phyloP scores from a whole-genome alignment of 75 land plant genomes.

The Selaginella moellendorffii region DNA sequence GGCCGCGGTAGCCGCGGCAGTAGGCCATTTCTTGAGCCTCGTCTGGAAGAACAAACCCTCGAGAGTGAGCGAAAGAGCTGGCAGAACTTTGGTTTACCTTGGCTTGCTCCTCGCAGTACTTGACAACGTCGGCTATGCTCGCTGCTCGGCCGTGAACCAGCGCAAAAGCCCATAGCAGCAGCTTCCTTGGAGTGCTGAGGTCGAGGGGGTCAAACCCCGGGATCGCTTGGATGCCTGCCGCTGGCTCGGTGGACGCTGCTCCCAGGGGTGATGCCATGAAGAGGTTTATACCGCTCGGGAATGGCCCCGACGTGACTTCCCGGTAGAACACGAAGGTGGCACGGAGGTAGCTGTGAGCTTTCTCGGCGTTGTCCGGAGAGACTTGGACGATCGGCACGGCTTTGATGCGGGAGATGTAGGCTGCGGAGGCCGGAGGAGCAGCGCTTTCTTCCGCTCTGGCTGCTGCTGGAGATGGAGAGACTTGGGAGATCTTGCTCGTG shows the following conservation, averaged over 20 bases:
- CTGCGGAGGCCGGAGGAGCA: not conserved
- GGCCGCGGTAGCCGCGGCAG: not conserved
- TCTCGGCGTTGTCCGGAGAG: conserved; percentile 50
- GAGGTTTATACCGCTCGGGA: conserved; percentile 59
- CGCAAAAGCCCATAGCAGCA: conserved; percentile 88
- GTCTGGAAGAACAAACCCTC: too few relatives aligned
- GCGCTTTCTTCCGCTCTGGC: not conserved
- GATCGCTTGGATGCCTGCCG: not conserved
- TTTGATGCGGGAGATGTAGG: conserved; percentile 20
- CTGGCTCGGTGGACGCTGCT: not conserved
- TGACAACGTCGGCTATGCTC: conserved; percentile 53
- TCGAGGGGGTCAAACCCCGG: conserved; percentile 48
- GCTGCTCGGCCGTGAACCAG: conserved; percentile 63
- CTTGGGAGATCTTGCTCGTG: conserved; percentile 20
- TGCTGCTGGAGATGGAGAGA: conserved; percentile 19
- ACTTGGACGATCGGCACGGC: conserved; percentile 44
- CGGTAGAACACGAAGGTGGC: conserved; percentile 58
- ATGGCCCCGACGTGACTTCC: conserved; percentile 61
- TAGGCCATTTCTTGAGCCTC: not conserved
- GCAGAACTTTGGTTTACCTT: conserved; percentile 34
- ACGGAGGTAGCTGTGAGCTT: conserved; percentile 44
- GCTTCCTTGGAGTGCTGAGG: conserved; percentile 72
- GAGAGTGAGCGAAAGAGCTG: not conserved
- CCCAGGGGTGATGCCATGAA: conserved; percentile 27
- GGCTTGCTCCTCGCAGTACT: conserved; percentile 77